Evolutionary conservation across 164 flowering plant genomes (phyloP).

Genomic region (Berberis vulgaris): DNA sequence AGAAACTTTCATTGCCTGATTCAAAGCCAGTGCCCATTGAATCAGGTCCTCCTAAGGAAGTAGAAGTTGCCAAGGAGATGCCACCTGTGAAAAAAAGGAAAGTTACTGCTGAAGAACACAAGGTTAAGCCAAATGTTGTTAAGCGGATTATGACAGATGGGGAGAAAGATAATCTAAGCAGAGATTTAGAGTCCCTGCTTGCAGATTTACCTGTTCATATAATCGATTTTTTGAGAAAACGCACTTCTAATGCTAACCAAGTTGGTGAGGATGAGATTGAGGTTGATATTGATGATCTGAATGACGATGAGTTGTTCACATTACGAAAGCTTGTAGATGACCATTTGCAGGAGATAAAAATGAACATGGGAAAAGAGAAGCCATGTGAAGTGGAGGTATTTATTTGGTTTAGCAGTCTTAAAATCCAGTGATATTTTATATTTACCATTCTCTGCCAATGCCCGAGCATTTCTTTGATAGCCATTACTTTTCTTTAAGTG

Average conservation of each 20-base stretch:
- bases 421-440: not conserved
- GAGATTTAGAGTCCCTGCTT: slow-evolving; percentile 44
- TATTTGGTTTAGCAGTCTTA: not conserved
- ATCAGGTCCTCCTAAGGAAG: slow-evolving; percentile 16
- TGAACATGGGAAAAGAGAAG: slow-evolving; percentile 30
- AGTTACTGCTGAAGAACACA: slow-evolving; percentile 13
- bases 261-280: slow-evolving; percentile 70
- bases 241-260: slow-evolving; percentile 33
- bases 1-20: slow-evolving; percentile 31
- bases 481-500: slow-evolving; percentile 2
- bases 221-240: slow-evolving; percentile 53
- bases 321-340: slow-evolving; percentile 73
- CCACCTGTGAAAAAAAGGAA: slow-evolving; percentile 43
- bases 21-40: slow-evolving; percentile 20
- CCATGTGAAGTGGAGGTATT: slow-evolving; percentile 71
- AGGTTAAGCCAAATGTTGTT: slow-evolving; percentile 24
- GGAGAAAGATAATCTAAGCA: slow-evolving; percentile 52
- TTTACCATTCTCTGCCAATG: not conserved
- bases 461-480: not conserved
- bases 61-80: slow-evolving; percentile 15
- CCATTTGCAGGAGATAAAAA: slow-evolving; percentile 39
- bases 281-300: slow-evolving; percentile 66
- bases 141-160: slow-evolving; percentile 43
- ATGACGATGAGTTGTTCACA: slow-evolving; percentile 51
- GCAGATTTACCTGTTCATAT: slow-evolving; percentile 63